phyloP scores from a whole-genome alignment of 768 basidiomycete species.

The Lactarius deliciosus region DNA sequence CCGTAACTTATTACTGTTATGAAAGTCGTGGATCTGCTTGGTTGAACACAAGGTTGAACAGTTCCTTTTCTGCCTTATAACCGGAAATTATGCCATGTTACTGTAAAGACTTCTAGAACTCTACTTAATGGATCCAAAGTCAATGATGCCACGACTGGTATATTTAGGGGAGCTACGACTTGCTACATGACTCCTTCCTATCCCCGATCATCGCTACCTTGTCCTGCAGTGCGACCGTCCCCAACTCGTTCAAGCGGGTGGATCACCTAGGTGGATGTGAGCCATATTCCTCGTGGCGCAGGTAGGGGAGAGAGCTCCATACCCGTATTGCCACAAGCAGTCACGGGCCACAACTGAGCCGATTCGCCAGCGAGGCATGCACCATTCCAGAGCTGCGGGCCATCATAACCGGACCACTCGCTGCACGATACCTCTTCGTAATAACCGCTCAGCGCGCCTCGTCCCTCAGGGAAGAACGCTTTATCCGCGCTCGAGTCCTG shows the following conservation, averaged over 20 bases:
- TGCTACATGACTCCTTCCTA: background rate
- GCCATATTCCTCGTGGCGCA: background rate
- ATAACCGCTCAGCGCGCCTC: constrained; percentile 52
- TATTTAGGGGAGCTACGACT: background rate
- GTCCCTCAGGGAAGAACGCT: constrained; percentile 56
- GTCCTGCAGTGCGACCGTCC: background rate
- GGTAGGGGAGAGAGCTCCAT: constrained; percentile 8
- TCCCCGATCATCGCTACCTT: background rate
- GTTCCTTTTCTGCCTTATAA: background rate
- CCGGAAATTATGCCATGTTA: constrained; percentile 7
- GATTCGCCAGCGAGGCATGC: constrained; percentile 52
- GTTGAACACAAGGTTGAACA: too few species aligned
- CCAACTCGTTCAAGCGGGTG: constrained; percentile 10
- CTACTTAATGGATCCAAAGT: background rate
- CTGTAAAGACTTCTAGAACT: constrained; percentile 2
- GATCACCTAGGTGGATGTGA: constrained; percentile 2
- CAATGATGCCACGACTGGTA: background rate
- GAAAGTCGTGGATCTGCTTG: too few species aligned
- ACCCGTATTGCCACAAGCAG: constrained; percentile 58
- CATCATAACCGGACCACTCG: constrained; percentile 57
- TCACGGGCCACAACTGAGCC: constrained; percentile 50
- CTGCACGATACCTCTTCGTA: constrained; percentile 58
- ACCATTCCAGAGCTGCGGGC: constrained; percentile 47
- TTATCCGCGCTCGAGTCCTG: constrained; percentile 52
- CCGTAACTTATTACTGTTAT: too few species aligned